Evolutionary conservation across 768 basidiomycete species (phyloP).

Genomic region (Amanita subjunquillea): DNA sequence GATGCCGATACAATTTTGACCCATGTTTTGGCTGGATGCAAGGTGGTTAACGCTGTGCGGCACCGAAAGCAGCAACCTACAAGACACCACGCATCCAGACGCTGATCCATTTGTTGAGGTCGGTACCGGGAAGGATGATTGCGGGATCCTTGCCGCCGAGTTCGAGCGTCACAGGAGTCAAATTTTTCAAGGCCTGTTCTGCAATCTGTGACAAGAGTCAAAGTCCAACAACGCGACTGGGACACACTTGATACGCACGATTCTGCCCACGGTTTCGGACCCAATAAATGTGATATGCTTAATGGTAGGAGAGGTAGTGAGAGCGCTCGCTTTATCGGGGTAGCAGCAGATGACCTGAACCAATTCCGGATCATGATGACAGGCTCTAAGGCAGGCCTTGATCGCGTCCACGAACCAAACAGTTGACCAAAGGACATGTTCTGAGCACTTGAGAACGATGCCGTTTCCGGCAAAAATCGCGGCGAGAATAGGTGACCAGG

Average conservation of each 20-base stretch:
- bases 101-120: slow-evolving; percentile 70
- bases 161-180: slow-evolving; percentile 90
- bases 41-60: neutral
- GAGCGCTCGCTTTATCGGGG: slow-evolving; percentile 73
- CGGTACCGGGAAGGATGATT: slow-evolving; percentile 78
- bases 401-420: slow-evolving; percentile 76
- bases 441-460: slow-evolving; percentile 86
- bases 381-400: slow-evolving; percentile 61
- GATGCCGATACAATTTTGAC: slow-evolving; percentile 96
- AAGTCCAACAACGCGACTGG: neutral
- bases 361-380: slow-evolving; percentile 76
- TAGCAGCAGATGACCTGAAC: slow-evolving; percentile 90
- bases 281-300: slow-evolving; percentile 96
- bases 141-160: slow-evolving; percentile 94
- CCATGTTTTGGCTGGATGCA: slow-evolving; percentile 67
- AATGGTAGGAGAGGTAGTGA: slow-evolving; percentile 72
- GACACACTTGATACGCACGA: slow-evolving; percentile 29
- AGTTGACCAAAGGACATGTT: slow-evolving; percentile 88
- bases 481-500: slow-evolving; percentile 89
- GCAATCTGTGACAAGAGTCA: slow-evolving; percentile 48
- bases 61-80: slow-evolving; percentile 34
- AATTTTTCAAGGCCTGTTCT: slow-evolving; percentile 69
- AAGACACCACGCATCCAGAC: slow-evolving; percentile 88
- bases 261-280: slow-evolving; percentile 67
- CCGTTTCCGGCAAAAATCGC: slow-evolving; percentile 86